These are phyloP conservation scores for Trichoderma parareesei DNA, from an alignment of 495 filamentous ascomycete genomes.

Conservation along the genomic window DNA sequence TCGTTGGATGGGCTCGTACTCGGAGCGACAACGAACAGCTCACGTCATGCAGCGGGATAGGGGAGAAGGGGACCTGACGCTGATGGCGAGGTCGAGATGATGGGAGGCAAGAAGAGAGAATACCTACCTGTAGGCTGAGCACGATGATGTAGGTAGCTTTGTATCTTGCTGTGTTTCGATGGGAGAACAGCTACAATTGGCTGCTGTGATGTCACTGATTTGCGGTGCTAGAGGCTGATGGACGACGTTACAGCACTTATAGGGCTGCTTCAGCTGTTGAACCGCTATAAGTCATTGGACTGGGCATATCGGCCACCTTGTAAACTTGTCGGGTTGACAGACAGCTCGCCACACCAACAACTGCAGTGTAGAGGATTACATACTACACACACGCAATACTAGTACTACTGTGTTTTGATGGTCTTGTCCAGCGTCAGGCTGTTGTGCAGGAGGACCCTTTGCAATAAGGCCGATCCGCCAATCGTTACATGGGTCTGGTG, in stretches of 20 bases:
- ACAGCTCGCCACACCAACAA: too few species aligned
- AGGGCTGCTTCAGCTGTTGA: too few species aligned
- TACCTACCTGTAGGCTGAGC: not conserved
- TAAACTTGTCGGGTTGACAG: too few species aligned
- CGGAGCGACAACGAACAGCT: slow-evolving; percentile 1
- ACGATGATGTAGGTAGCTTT: too few species aligned
- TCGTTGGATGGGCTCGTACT: slow-evolving; percentile 14
- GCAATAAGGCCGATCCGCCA: not conserved
- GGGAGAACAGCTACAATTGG: not conserved
- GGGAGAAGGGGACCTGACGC: not conserved
- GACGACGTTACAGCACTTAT: too few species aligned
- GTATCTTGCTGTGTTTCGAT: not conserved
- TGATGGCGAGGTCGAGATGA: not conserved
- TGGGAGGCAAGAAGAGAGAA: not conserved
- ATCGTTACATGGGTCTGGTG: not conserved
- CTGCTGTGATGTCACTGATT: not conserved
- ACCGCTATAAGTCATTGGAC: too few species aligned
- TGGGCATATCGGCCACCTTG: too few species aligned
- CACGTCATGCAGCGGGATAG: not conserved
- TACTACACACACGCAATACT: too few species aligned
- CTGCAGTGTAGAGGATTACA: too few species aligned
- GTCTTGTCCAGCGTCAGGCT: not conserved
- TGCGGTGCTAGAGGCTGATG: too few species aligned
- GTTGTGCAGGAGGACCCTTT: not conserved
- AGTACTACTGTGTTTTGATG: too few species aligned